Evolutionary conservation across 108 stramenopile genomes (phyloP), one percentile per base, ranked within the genome.

Genomic region (Nitzschia inconspicua): DNA sequence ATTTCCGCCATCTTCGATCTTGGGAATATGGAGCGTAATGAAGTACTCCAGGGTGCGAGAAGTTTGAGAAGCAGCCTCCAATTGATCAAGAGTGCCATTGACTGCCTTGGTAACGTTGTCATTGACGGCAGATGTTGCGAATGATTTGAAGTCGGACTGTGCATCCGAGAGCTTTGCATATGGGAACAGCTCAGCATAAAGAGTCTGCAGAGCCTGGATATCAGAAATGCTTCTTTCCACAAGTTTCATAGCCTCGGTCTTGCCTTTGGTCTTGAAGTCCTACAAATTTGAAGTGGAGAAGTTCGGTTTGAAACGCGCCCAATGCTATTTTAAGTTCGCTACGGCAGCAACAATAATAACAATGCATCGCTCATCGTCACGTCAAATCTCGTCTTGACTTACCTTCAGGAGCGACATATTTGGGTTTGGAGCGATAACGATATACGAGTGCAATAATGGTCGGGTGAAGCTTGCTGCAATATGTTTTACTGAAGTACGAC

Each of bases 1-100:
- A 73, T 95, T 95, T 66, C 88, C 88, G 16, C 93, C 93, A 55
- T 95, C 93, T 63, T 84, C 83, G 69, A 84, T 80, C 32, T 78
- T 62, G 34, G 83, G 83, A 57, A 84, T 61, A 23, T 79, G 63
- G 43, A 84, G 48, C 20, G 46, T 52, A 22, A 79, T 52, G 44
- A 58, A 79, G 11, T 42, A 35, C 26, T 66, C 70, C 44, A 70
- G 18, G 4, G 59, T 60, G 23, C 34, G 41, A 10, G 51, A 52
- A 23, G 35, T 42, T 14, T 26, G 60, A 16, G 47, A 42, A 1
- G 64, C 47, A 3, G 53, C 28, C 11, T 65, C 41, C 13, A 79
- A 16, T 24, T 32, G 55, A 53, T 79, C 72, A n/a, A 70, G 20
- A 18, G 78, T 66, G 18, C 50, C 24, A 18, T 41, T 16, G 11